Percentiles rank a stretch among this genome's conserved stretches.
phyloP scores from a whole-genome alignment of 805 yeast genomes.

The Ogataea pignaliae region DNA sequence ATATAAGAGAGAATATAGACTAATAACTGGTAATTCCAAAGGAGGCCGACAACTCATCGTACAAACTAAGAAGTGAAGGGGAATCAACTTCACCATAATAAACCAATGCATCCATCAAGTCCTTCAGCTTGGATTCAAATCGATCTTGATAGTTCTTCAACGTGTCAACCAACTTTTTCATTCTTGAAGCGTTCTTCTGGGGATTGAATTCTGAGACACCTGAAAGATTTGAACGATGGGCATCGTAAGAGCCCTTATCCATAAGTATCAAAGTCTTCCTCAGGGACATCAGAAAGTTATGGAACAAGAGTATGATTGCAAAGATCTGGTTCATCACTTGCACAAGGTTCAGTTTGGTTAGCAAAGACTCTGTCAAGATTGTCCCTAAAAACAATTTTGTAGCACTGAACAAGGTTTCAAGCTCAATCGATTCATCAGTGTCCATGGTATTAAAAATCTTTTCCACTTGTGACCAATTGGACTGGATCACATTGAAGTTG shows the following conservation, averaged over 20 bases:
- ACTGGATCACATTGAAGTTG: conserved; percentile 54
- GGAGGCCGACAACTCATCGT: conserved; percentile 36
- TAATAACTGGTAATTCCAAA: conserved; percentile 4
- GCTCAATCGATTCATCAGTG: conserved; percentile 16
- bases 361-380: conserved; percentile 58
- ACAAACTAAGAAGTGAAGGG: conserved; percentile 38
- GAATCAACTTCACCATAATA: conserved; percentile 49
- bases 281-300: conserved; percentile 46
- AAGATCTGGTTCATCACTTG: conserved; percentile 42
- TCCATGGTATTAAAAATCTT: conserved; percentile 22
- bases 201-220: conserved; percentile 36
- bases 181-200: conserved; percentile 35
- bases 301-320: conserved; percentile 43
- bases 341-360: conserved; percentile 55
- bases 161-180: conserved; percentile 37
- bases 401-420: conserved; percentile 39
- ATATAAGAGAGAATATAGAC: no score
- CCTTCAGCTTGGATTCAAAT: conserved; percentile 41
- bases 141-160: conserved; percentile 39
- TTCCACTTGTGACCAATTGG: conserved; percentile 43
- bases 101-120: conserved; percentile 41
- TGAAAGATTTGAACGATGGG: conserved; percentile 32
- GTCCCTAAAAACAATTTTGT: conserved; percentile 59
- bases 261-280: conserved; percentile 50
- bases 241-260: conserved; percentile 41